Conservation (phyloP, 2,329 filamentous ascomycete genomes). For the Aspergillus nomiae region DNA sequence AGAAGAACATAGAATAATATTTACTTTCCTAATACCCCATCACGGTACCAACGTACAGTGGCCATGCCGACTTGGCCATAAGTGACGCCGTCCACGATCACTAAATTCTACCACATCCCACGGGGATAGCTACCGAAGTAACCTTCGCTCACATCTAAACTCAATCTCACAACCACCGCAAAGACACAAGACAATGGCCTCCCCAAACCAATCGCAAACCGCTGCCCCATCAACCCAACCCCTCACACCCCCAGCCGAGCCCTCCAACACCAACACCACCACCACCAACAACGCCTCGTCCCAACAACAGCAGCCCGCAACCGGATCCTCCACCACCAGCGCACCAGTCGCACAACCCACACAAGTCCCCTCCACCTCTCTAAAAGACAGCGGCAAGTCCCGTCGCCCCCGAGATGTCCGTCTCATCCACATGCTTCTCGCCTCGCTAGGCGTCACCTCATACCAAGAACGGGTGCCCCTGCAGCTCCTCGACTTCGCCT, state of each 20-base stretch:
- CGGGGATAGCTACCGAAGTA: not conserved
- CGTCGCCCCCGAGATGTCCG: slow-evolving; percentile 53
- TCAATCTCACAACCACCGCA: not conserved
- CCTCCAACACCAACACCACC: slow-evolving; percentile 23
- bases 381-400: slow-evolving; percentile 50
- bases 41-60: not conserved
- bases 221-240: slow-evolving; percentile 37
- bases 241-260: slow-evolving; percentile 48
- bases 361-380: slow-evolving; percentile 45
- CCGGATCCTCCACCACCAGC: slow-evolving; percentile 17
- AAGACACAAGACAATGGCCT: slow-evolving; percentile 31
- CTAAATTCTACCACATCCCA: slow-evolving; percentile 3
- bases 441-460: slow-evolving; percentile 50
- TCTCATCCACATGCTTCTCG: slow-evolving; percentile 53
- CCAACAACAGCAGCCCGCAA: slow-evolving; percentile 24
- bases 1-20: not conserved
- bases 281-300: slow-evolving; percentile 12
- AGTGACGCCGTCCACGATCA: not conserved
- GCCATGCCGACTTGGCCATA: not conserved
- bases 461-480: slow-evolving; percentile 57
- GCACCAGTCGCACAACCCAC: slow-evolving; percentile 32
- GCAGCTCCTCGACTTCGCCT: slow-evolving; percentile 55
- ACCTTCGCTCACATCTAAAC: not conserved
- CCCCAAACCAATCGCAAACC: slow-evolving; percentile 35
- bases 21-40: not conserved